phyloP scores from a whole-genome alignment of 257 asterid species.

The Knoxia roxburghii region DNA sequence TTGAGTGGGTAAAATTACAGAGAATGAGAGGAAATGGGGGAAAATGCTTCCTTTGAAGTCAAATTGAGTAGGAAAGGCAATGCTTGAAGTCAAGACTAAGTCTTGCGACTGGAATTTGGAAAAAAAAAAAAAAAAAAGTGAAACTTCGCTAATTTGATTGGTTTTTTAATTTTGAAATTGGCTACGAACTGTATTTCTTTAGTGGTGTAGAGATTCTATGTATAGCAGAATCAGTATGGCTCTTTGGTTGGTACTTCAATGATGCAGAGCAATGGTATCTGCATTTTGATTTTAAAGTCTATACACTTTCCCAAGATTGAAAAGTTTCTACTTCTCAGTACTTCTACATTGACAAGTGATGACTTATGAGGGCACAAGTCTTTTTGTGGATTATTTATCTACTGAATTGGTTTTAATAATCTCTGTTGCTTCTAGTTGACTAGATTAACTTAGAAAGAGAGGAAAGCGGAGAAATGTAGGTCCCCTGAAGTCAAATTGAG shows the following conservation, averaged over 20 bases:
- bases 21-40: not conserved
- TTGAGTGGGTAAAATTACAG: not conserved
- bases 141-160: not conserved
- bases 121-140: not conserved
- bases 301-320: not conserved
- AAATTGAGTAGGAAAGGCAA: not conserved
- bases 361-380: not conserved
- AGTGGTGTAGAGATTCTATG: not conserved
- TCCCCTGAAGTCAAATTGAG: slow-evolving; percentile 9
- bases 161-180: not conserved
- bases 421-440: too few species aligned
- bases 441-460: too few species aligned
- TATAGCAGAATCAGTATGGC: not conserved
- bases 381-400: not conserved
- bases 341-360: not conserved
- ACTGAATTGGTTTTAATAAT: too few species aligned
- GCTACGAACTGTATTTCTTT: not conserved
- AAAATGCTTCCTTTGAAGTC: slow-evolving; percentile 5
- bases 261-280: not conserved
- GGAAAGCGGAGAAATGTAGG: not conserved
- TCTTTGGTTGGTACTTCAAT: not conserved
- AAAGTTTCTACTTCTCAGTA: not conserved
- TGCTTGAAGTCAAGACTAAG: not conserved
- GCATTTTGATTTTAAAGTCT: not conserved
- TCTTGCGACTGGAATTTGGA: not conserved